A percentile compares a stretch with the other conserved stretches of the same genome.
Evolutionary conservation across 2,329 filamentous ascomycete species (phyloP).

Genomic region (Graphiopsis chlorocephala): DNA sequence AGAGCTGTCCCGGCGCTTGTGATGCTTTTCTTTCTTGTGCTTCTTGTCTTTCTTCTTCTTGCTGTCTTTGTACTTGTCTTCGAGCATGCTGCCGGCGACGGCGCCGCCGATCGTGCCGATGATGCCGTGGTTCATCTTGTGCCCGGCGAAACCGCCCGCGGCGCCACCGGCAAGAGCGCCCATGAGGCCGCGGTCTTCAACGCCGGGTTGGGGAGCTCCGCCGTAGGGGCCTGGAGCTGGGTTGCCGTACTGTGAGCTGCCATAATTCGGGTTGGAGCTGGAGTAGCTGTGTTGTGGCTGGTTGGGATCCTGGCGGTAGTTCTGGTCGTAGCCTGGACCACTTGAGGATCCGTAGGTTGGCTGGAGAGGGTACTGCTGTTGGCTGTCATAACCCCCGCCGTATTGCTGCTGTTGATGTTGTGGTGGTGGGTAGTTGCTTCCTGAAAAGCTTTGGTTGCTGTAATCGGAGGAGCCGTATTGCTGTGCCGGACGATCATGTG

Average conservation of each 20-base stretch:
- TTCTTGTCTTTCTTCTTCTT: slow-evolving; percentile 36
- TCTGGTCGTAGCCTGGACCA: slow-evolving; percentile 12
- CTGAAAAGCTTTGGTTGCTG: neutral
- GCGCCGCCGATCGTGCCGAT: slow-evolving; percentile 58
- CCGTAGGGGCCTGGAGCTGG: slow-evolving; percentile 16
- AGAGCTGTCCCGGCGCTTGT: slow-evolving; percentile 17
- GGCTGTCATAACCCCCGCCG: slow-evolving; percentile 8
- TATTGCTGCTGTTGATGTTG: slow-evolving; percentile 20
- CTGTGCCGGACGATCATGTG: slow-evolving; percentile 18
- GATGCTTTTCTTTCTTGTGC: slow-evolving; percentile 30
- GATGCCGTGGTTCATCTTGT: slow-evolving; percentile 56
- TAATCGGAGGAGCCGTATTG: slow-evolving; percentile 15
- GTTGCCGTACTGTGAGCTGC: slow-evolving; percentile 14
- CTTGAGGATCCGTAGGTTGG: slow-evolving; percentile 6
- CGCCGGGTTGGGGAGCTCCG: slow-evolving; percentile 16
- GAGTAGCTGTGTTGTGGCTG: slow-evolving; percentile 17
- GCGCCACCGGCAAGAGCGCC: slow-evolving; percentile 56
- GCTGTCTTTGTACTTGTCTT: slow-evolving; percentile 50
- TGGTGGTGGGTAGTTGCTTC: slow-evolving; percentile 5
- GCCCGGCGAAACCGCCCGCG: slow-evolving; percentile 56
- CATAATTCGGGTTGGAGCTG: neutral
- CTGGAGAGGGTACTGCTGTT: slow-evolving; percentile 23
- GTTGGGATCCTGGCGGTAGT: slow-evolving; percentile 19
- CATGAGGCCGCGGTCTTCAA: slow-evolving; percentile 55
- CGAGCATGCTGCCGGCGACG: slow-evolving; percentile 53